phyloP scores from a whole-genome alignment of 306 rosid species.

The Cicer cuneatum region DNA sequence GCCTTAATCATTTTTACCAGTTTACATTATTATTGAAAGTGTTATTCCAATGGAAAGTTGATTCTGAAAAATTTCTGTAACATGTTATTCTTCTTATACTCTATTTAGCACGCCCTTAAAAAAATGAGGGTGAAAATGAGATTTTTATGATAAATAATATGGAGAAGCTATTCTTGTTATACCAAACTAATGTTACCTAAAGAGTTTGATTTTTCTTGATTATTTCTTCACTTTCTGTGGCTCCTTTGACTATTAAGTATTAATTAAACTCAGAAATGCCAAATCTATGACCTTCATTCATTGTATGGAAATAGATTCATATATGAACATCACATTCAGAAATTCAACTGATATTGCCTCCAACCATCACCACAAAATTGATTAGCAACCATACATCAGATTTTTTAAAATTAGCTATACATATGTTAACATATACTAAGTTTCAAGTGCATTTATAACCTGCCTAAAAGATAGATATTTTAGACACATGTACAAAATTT shows the following conservation, averaged over 20 bases:
- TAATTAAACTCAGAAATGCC: background rate
- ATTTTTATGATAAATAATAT: background rate
- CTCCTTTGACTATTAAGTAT: background rate
- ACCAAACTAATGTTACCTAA: slow-evolving; percentile 7
- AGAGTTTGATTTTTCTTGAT: background rate
- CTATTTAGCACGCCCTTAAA: background rate
- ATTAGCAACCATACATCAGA: background rate
- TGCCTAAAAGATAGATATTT: slow-evolving; percentile 6
- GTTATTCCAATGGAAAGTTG: slow-evolving; percentile 6
- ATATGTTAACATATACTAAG: background rate
- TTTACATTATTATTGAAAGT: slow-evolving; percentile 10
- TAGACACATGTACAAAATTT: slow-evolving; percentile 19
- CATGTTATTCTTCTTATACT: background rate
- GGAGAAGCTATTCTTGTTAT: background rate
- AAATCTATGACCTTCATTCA: background rate
- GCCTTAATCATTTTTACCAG: background rate
- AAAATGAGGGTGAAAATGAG: background rate
- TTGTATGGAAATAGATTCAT: background rate
- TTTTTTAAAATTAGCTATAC: background rate
- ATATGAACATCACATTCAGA: background rate
- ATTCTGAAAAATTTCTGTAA: background rate
- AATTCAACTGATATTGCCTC: background rate
- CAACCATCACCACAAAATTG: background rate
- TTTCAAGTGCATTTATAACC: slow-evolving; percentile 16
- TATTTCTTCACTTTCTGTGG: background rate